Conservation (phyloP, 225 moss, liverwort and hornwort species). For the Takakia lepidozioides region DNA sequence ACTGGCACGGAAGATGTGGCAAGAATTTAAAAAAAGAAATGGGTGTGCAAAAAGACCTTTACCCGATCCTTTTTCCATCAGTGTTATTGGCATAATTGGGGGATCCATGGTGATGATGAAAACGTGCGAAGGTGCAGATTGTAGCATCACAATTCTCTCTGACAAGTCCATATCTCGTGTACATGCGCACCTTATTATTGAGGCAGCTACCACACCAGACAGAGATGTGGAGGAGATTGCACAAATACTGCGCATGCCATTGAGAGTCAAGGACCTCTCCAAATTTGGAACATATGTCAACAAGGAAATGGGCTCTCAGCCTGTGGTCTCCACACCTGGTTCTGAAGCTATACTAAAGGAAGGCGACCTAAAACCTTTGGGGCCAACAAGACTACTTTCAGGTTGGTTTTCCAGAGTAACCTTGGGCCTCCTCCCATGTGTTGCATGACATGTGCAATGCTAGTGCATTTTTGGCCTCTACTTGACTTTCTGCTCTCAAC, state of each 20-base stretch:
- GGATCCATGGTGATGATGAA: neutral
- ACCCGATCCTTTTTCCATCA: neutral
- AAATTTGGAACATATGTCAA: conserved; percentile 91
- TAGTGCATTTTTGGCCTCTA: neutral
- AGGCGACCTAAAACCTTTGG: conserved; percentile 63
- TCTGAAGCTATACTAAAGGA: conserved; percentile 35
- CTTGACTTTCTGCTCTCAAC: no score
- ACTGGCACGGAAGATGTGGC: neutral
- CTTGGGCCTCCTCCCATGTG: no score
- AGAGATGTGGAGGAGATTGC: conserved; percentile 20
- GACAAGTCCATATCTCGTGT: conserved; percentile 78
- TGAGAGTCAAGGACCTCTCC: conserved; percentile 62
- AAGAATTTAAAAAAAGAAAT: neutral
- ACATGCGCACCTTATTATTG: conserved; percentile 58
- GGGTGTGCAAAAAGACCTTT: neutral
- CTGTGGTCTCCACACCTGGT: conserved; percentile 25
- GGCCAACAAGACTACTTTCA: conserved; percentile 53
- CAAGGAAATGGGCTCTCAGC: conserved; percentile 42
- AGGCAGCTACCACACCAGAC: conserved; percentile 27
- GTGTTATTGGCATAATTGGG: neutral
- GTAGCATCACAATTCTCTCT: conserved; percentile 54
- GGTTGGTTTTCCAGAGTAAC: no score
- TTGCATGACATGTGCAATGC: neutral
- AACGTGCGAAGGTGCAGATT: conserved; percentile 31
- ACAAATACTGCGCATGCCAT: conserved; percentile 37